Percentiles rank a stretch among this genome's conserved stretches.
phyloP scores from a whole-genome alignment of 2,329 filamentous ascomycete genomes.

The Rasamsonia emersonii region DNA sequence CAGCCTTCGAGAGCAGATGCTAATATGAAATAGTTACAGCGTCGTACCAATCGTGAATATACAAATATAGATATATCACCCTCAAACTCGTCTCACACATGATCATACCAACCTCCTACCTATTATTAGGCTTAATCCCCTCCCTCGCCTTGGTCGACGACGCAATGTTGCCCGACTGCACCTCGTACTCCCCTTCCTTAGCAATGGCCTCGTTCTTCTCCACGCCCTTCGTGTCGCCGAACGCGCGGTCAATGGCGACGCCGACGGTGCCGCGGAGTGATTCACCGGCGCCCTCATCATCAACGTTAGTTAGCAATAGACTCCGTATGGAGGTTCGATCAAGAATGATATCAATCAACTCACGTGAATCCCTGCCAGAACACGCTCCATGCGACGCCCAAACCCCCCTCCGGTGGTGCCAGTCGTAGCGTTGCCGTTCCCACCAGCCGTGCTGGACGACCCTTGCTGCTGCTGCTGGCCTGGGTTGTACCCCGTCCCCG shows the following conservation, averaged over 20 bases:
- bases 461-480: background rate
- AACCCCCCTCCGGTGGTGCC: slow-evolving; percentile 9
- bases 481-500: slow-evolving; percentile 16
- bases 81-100: too few relatives aligned
- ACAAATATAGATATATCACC: too few relatives aligned
- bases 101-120: too few relatives aligned
- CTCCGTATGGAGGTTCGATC: background rate
- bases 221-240: slow-evolving; percentile 27
- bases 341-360: slow-evolving; percentile 10
- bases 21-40: too few relatives aligned
- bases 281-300: slow-evolving; percentile 31
- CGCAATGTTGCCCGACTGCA: slow-evolving; percentile 21
- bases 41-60: background rate
- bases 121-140: too few relatives aligned
- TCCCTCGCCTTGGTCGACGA: slow-evolving; percentile 11
- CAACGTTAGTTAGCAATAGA: background rate
- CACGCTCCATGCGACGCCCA: slow-evolving; percentile 18
- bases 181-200: slow-evolving; percentile 26
- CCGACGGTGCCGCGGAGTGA: slow-evolving; percentile 29
- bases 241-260: slow-evolving; percentile 30
- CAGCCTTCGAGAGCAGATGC: too few relatives aligned
- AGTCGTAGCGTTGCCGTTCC: too few relatives aligned
- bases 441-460: too few relatives aligned
- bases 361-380: slow-evolving; percentile 28
- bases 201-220: slow-evolving; percentile 30